Evolutionary conservation across 192 early-diverging fungal species (phyloP).

Genomic region (Mortierella claussenii): DNA sequence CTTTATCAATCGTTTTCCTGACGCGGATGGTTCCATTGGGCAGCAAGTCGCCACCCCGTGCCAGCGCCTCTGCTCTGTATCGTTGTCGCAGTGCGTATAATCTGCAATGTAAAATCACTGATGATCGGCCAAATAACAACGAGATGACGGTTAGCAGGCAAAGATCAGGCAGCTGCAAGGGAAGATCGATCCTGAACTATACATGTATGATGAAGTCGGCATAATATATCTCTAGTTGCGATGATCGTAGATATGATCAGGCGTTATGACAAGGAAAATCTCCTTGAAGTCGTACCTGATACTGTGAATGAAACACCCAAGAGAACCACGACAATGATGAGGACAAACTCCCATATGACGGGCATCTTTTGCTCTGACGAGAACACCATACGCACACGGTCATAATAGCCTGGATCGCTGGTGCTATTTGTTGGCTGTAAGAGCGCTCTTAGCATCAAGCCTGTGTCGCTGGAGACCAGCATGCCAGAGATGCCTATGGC

Average conservation of each 20-base stretch:
- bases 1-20: slow-evolving; percentile 30
- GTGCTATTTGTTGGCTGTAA: slow-evolving; percentile 8
- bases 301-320: slow-evolving; percentile 34
- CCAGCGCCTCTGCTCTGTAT: slow-evolving; percentile 31
- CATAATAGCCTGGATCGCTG: neutral
- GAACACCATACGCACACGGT: slow-evolving; percentile 16
- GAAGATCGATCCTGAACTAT: neutral
- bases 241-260: no score
- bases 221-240: no score
- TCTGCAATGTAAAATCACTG: slow-evolving; percentile 41
- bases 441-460: neutral
- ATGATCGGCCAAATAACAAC: neutral
- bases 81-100: slow-evolving; percentile 34
- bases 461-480: slow-evolving; percentile 20
- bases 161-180: neutral
- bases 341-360: slow-evolving; percentile 43
- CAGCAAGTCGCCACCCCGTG: slow-evolving; percentile 29
- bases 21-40: slow-evolving; percentile 40
- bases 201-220: no score
- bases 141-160: neutral
- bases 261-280: no score
- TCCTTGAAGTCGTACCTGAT: slow-evolving; percentile 25
- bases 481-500: slow-evolving; percentile 13
- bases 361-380: slow-evolving; percentile 14
- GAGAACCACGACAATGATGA: slow-evolving; percentile 40